Evolutionary conservation across 192 early-diverging fungal genomes (phyloP).

Genomic region (Physocladia obscura): DNA sequence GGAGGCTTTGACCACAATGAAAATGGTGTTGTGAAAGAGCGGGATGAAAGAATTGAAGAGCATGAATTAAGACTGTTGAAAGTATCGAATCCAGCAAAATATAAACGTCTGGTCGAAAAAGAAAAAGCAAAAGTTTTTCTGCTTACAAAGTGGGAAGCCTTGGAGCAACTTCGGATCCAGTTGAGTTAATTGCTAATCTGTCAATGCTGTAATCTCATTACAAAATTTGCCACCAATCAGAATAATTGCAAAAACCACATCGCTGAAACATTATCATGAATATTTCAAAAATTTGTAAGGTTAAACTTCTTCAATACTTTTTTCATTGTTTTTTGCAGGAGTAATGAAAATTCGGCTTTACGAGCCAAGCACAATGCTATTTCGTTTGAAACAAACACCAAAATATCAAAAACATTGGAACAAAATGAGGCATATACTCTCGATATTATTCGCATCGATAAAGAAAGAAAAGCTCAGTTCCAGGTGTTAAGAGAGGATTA

Average conservation of each 20-base stretch:
- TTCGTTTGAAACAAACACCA: constrained; percentile 6
- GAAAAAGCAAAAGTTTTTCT: constrained; percentile 24
- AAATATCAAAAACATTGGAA: constrained; percentile 16
- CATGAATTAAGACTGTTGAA: constrained; percentile 11
- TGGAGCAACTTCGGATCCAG: constrained; percentile 28
- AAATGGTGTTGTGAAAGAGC: neutral
- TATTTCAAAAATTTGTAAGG: constrained; percentile 22
- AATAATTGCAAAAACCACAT: constrained; percentile 24
- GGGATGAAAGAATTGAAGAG: constrained; percentile 11
- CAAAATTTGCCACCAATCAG: neutral
- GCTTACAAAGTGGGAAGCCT: constrained; percentile 20
- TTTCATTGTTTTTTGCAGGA: neutral
- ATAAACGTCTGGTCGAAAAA: constrained; percentile 21
- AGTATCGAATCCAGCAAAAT: constrained; percentile 24
- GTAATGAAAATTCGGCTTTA: constrained; percentile 24
- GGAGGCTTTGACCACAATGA: neutral
- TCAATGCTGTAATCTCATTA: neutral
- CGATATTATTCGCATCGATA: constrained; percentile 13
- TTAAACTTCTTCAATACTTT: too few species aligned
- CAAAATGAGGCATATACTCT: constrained; percentile 10
- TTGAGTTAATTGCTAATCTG: constrained; percentile 1
- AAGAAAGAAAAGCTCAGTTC: neutral
- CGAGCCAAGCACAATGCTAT: constrained; percentile 12
- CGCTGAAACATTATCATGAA: constrained; percentile 25
- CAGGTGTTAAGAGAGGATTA: constrained; percentile 1